Evolutionary conservation across 305 asterid species (phyloP).

Genomic region (Solanum hybrid): DNA sequence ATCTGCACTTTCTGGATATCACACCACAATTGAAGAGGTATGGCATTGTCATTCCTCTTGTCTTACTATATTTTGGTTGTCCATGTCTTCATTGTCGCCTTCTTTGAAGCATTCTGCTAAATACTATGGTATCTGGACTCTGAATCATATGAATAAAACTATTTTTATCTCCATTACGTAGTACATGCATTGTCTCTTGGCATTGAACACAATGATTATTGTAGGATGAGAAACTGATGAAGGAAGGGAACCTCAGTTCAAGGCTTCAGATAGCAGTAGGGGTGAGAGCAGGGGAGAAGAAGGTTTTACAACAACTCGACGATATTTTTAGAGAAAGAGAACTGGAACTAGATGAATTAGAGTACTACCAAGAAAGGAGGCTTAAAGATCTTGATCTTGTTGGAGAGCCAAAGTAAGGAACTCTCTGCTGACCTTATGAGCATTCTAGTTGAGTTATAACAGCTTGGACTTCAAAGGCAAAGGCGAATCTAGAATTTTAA

Average conservation of each 20-base stretch:
- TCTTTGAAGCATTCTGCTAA: background rate
- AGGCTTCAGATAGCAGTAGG: constrained; percentile 66
- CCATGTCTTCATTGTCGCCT: background rate
- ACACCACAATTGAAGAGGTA: constrained; percentile 85
- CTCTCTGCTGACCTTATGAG: background rate
- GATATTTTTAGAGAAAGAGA: constrained; percentile 59
- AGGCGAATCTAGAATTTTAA: background rate
- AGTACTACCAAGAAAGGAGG: constrained; percentile 86
- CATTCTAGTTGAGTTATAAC: background rate
- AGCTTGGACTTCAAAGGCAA: background rate
- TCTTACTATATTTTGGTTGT: background rate
- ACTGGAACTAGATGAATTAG: constrained; percentile 60
- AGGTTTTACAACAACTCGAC: constrained; percentile 66
- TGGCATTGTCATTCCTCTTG: background rate
- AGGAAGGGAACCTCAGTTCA: constrained; percentile 49
- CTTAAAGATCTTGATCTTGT: constrained; percentile 83
- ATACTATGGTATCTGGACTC: background rate
- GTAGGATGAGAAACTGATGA: constrained; percentile 76
- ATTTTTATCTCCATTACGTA: background rate
- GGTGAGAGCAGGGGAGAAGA: constrained; percentile 75
- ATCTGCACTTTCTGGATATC: constrained; percentile 70
- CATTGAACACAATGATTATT: background rate
- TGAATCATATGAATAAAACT: background rate
- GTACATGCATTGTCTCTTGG: background rate
- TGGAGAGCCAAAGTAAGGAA: constrained; percentile 56